Percentiles rank a stretch among this genome's conserved stretches.
Evolutionary conservation across 2,329 filamentous ascomycete genomes (phyloP).

Genomic region (Stagonosporopsis tanaceti): DNA sequence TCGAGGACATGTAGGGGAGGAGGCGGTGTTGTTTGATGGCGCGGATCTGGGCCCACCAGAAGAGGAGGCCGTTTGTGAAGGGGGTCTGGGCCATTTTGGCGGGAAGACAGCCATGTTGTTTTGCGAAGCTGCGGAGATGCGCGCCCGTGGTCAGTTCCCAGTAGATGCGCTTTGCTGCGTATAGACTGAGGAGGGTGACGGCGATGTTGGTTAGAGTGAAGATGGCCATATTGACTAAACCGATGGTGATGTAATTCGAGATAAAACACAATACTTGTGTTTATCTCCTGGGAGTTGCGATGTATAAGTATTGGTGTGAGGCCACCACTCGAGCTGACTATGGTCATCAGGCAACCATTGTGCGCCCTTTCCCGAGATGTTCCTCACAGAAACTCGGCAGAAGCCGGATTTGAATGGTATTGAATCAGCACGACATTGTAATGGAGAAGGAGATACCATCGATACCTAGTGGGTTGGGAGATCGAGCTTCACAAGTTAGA

Average conservation of each 20-base stretch:
- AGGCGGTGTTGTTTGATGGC: conserved; percentile 40
- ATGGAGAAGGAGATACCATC: neutral
- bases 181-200: conserved; percentile 20
- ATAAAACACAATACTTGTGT: neutral
- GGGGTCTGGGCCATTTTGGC: conserved; percentile 42
- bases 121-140: conserved; percentile 43
- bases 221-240: conserved; percentile 22
- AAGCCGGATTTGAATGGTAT: neutral
- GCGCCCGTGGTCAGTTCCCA: conserved; percentile 39
- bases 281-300: neutral
- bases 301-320: neutral
- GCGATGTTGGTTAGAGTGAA: conserved; percentile 23
- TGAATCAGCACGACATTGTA: neutral
- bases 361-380: neutral
- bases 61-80: conserved; percentile 55
- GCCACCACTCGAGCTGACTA: neutral
- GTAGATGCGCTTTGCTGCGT: conserved; percentile 29
- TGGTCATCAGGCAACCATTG: conserved; percentile 10
- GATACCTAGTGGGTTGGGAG: neutral
- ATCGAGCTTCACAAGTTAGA: too few species aligned
- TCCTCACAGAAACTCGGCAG: neutral
- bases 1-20: conserved; percentile 12
- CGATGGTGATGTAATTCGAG: too few species aligned
- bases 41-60: conserved; percentile 51
- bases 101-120: conserved; percentile 56